Evolutionary conservation across 2,329 filamentous ascomycete genomes (phyloP), one percentile per base, ranked within the genome.

Genomic region (Phialophora chinensis): DNA sequence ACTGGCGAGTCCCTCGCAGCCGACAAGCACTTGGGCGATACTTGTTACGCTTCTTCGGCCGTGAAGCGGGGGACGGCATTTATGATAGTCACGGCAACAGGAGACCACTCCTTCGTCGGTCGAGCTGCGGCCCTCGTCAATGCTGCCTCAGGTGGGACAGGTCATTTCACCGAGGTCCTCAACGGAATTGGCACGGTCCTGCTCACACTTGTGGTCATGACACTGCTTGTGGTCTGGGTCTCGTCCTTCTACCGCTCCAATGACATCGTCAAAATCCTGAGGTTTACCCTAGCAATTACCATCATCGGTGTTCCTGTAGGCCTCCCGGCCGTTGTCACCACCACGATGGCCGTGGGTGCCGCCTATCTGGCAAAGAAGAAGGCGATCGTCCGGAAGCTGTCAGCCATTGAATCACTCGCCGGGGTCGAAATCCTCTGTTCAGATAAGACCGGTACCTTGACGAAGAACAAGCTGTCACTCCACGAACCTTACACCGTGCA

Each of bases 381-480:
- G 83, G 93, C 92, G 62, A 96, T 96, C 72, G 92, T 96, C 72
- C 92, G 96, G 84, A 96, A 94, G 84, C 88, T 96, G 61, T 92
- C 90, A 38, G 92, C 92, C 71, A 96, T 96, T 69, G 92, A 96
- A 84, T 96, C 92, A 29, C 86, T 96, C 71, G 92, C 92, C 77
- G 92, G 92, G 84, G 93, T 96, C 69, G 91, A 96, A 81, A 95
- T 96, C 79, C 90, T 96, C 65, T 96, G 92, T 85, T 94, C 92
- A 61, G 92, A 96, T 86, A 96, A 96, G 87, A 96, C 92, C 33
- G 92, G 92, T 82, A 96, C 92, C 66, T 82, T 96, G 77, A 96
- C 92, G 77, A 95, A 94, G 86, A 96, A 96, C 86, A 96, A 95
- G 85, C 87, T 96, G 25, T 94, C 92, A 71, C 85, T 96, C 55